phyloP scores from a whole-genome alignment of 306 rosid species.

The Glycine latifolia region DNA sequence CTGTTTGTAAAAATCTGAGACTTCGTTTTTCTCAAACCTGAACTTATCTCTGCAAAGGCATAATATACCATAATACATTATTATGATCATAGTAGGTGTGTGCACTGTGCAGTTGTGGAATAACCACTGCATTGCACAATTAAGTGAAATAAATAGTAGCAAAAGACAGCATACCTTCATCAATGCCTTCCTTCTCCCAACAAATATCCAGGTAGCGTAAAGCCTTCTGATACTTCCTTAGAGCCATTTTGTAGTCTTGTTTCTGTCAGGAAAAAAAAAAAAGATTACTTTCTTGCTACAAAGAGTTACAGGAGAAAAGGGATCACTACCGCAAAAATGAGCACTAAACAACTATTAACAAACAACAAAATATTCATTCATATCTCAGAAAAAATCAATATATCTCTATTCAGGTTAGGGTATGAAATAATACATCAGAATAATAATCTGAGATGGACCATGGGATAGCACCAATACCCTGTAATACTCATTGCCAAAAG shows the following conservation, averaged over 20 bases:
- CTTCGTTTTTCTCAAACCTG: constrained; percentile 77
- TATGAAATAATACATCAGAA: constrained; percentile 12
- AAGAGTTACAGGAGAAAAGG: constrained; percentile 5
- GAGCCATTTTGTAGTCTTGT: constrained; percentile 85
- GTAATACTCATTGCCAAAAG: constrained; percentile 75
- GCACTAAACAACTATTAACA: constrained; percentile 13
- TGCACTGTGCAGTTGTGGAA: background rate
- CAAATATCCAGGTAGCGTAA: constrained; percentile 85
- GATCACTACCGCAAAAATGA: constrained; percentile 16
- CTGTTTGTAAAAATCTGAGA: constrained; percentile 94
- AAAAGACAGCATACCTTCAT: constrained; percentile 67
- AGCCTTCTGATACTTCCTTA: constrained; percentile 82
- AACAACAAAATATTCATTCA: background rate
- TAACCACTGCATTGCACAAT: constrained; percentile 16
- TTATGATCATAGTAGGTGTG: constrained; percentile 5
- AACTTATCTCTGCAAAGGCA: constrained; percentile 72
- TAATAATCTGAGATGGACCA: constrained; percentile 27
- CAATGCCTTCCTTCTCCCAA: constrained; percentile 94
- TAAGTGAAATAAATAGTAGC: constrained; percentile 8
- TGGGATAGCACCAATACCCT: constrained; percentile 60
- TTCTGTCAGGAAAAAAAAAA: constrained; percentile 56
- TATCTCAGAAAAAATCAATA: constrained; percentile 1
- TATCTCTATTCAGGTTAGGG: background rate
- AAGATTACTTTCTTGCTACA: background rate
- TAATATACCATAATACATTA: constrained; percentile 14